Evolutionary conservation across 2,329 filamentous ascomycete species (phyloP).

Genomic region (Achaetomium macrosporum): DNA sequence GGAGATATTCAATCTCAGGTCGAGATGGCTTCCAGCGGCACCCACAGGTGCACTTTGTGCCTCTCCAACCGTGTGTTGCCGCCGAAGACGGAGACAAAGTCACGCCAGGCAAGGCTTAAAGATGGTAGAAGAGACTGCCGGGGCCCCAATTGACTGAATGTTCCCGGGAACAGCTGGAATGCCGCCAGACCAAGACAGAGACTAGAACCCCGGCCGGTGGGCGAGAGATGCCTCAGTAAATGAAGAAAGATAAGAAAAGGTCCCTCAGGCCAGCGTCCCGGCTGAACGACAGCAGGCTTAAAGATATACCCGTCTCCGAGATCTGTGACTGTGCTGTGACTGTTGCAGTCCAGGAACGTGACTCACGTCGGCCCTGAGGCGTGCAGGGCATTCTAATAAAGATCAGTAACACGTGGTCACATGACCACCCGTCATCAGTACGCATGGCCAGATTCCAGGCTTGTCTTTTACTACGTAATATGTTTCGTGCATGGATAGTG

Average conservation of each 20-base stretch:
- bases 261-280: conserved; percentile 5
- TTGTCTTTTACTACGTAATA: no score
- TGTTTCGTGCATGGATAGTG: no score
- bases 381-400: conserved; percentile 3
- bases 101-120: background rate
- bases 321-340: background rate
- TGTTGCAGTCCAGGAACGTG: conserved; percentile 7
- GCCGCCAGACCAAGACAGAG: background rate
- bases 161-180: background rate
- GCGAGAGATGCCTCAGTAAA: background rate
- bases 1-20: background rate
- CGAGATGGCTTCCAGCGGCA: conserved; percentile 13
- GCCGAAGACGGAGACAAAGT: conserved; percentile 12
- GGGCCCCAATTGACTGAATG: background rate
- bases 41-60: background rate
- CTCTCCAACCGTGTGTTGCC: background rate
- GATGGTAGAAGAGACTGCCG: no score
- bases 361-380: conserved; percentile 15
- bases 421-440: conserved; percentile 11
- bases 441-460: no score
- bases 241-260: background rate
- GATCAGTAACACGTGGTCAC: conserved; percentile 19
- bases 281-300: background rate
- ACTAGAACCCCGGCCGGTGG: background rate
- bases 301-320: conserved; percentile 4